phyloP scores from a whole-genome alignment of 1,284 basidiomycete genomes.

The Chondrostereum purpureum region DNA sequence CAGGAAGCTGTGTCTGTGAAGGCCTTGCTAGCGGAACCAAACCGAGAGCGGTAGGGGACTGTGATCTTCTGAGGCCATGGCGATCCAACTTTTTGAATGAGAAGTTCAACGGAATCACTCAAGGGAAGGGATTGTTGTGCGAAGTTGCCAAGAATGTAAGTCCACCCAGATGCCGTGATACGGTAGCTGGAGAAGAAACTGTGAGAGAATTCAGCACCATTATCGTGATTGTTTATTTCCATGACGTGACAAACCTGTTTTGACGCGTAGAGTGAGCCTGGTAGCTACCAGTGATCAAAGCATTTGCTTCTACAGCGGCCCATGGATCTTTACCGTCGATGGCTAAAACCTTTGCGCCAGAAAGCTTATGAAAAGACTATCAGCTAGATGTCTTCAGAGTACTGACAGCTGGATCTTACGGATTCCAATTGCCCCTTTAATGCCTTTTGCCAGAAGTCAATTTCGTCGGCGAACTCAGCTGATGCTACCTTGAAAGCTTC shows the following conservation, averaged over 20 bases:
- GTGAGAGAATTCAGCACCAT: constrained; percentile 4
- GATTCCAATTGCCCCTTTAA: constrained; percentile 43
- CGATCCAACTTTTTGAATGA: constrained; percentile 37
- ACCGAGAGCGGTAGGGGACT: constrained; percentile 53
- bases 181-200: constrained; percentile 40
- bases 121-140: constrained; percentile 52
- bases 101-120: constrained; percentile 40
- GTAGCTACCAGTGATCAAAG: constrained; percentile 36
- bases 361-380: constrained; percentile 37
- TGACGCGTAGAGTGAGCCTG: constrained; percentile 49
- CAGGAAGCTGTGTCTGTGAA: constrained; percentile 48
- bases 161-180: constrained; percentile 36
- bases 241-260: constrained; percentile 25
- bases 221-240: not conserved
- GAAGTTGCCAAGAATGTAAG: constrained; percentile 50
- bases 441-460: constrained; percentile 48
- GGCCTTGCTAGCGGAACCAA: constrained; percentile 31
- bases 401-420: no score
- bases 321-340: constrained; percentile 50
- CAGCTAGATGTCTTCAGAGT: constrained; percentile 4
- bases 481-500: constrained; percentile 49
- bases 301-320: constrained; percentile 45
- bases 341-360: constrained; percentile 44
- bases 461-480: constrained; percentile 45
- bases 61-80: constrained; percentile 35